Base-by-base conservation (phyloP, 768 basidiomycete genomes). In the Sporobolomyces phaffii region DNA sequence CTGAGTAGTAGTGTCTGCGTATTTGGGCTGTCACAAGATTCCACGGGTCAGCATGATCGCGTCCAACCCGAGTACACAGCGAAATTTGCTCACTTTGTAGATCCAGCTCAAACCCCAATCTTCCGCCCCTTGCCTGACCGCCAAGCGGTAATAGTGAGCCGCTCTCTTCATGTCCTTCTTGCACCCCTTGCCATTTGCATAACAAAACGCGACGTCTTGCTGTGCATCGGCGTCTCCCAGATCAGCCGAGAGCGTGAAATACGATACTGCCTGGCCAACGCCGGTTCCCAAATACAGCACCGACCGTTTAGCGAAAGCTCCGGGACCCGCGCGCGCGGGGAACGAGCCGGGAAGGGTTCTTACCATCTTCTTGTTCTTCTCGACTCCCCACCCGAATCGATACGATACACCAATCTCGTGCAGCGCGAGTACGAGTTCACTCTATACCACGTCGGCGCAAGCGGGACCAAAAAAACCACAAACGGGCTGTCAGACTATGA, bases 401-500 rank as follows among this genome's bases (percentile, higher is more conserved):
- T 91, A 94, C 75, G 89, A 91, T 77, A 90, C 89, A 1, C 89
- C 91, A 6, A 93, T 89, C 78, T 93, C 91, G 75, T 91, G 90
- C 50, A 93, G 88, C 1, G 91, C 90, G 26, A 93, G 81, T 24
- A 91, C 86, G 18, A 94, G 83, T 77, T 93, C 91, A 28, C 81
- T 84, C 85, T 90, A 57, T 18, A n/a, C n/a, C n/a, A n/a, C n/a
- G n/a, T n/a, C n/a, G n/a, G n/a, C n/a, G n/a, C n/a, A n/a, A n/a
- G n/a, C n/a, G n/a, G n/a, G n/a, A n/a, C n/a, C n/a, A n/a, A n/a
- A n/a, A n/a, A n/a, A n/a, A n/a, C n/a, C n/a, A n/a, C n/a, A n/a
- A n/a, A n/a, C n/a, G n/a, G n/a, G n/a, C n/a, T n/a, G n/a, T n/a
- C n/a, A n/a, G n/a, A n/a, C n/a, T n/a, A n/a, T n/a, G n/a, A n/a